Base-by-base conservation (phyloP, 305 asterid species). In the Salvia sclarea region DNA sequence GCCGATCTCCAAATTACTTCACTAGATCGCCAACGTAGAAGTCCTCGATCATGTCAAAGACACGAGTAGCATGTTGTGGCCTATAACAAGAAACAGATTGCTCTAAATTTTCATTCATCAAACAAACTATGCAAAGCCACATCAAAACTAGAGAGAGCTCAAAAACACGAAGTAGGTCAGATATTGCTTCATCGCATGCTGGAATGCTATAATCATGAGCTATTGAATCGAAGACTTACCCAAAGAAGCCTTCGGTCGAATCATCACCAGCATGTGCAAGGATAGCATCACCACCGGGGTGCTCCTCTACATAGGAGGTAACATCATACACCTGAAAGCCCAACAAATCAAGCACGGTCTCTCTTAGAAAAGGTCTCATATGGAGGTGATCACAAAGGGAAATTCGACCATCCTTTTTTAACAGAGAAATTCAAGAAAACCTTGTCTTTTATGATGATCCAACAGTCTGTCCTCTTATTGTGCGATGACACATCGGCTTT, bases 201-300 rank as follows among this genome's bases (percentile, higher is more conserved):
- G 41, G 14, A 21, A 55, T 35, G 12, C 50, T 7, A 31, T n/a
- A 11, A 11, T 9, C 9, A 61, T 30, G 40, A 30, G 43, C 13
- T 37, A 22, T 3, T 2, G 25, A 35, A 71, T 6, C 14, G 20
- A 76, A 70, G 61, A 56, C 82, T 6, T 83, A 87, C 97, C 97
- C 97, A 1, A 57, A 94, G 78, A 93, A 93, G 20, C 97, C 97
- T 76, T 83, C 82, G 9, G 97, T 91, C 25, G 98, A 87, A 76
- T 93, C 96, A 68, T 84, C 90, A 68, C 98, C 98, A 33, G 96
- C 97, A 79, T 93, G 95, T 6, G 65, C 80, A 52, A 93, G 82
- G 75, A 93, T 91, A 68, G 96, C 96, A 80, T 93, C 96, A 49
- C 97, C 98, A 44, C 98, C 97, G 3, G 98, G 98, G 70, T 90